Percentiles rank a stretch among this genome's conserved stretches.
These are phyloP conservation scores for Rhizophora mangle DNA, from an alignment of 345 rosid genomes.

Conservation along the genomic window DNA sequence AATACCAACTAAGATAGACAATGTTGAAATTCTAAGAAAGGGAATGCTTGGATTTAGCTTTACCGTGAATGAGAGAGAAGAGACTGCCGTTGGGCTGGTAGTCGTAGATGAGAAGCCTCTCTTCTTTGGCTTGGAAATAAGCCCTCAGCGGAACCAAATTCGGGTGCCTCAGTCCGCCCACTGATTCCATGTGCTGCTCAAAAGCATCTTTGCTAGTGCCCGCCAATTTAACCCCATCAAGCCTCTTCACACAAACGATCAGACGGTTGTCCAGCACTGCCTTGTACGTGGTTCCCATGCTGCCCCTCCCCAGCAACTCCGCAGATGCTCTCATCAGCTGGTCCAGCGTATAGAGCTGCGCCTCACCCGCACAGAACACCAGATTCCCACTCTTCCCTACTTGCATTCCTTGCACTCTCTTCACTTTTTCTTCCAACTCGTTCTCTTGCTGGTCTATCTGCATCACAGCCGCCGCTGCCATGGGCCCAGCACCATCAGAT, in stretches of 20 bases:
- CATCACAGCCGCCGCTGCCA: slow-evolving; percentile 52
- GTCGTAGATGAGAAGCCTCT: slow-evolving; percentile 77
- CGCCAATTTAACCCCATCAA: slow-evolving; percentile 63
- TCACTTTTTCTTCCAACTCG: slow-evolving; percentile 80
- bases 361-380: slow-evolving; percentile 86
- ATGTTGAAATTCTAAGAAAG: neutral
- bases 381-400: slow-evolving; percentile 76
- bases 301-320: slow-evolving; percentile 85
- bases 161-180: slow-evolving; percentile 88
- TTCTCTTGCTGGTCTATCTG: slow-evolving; percentile 62
- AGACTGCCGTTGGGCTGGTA: slow-evolving; percentile 95
- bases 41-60: neutral
- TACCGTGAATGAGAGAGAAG: slow-evolving; percentile 80
- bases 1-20: neutral
- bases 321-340: slow-evolving; percentile 95
- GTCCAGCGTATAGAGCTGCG: slow-evolving; percentile 69
- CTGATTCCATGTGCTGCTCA: slow-evolving; percentile 92
- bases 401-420: slow-evolving; percentile 55
- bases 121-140: slow-evolving; percentile 78
- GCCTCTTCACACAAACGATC: slow-evolving; percentile 72
- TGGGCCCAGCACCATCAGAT: slow-evolving; percentile 34
- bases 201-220: slow-evolving; percentile 53
- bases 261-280: slow-evolving; percentile 76
- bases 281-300: slow-evolving; percentile 77
- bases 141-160: slow-evolving; percentile 88